phyloP scores from a whole-genome alignment of 495 filamentous ascomycete species.

The Neurospora sublineolata region DNA sequence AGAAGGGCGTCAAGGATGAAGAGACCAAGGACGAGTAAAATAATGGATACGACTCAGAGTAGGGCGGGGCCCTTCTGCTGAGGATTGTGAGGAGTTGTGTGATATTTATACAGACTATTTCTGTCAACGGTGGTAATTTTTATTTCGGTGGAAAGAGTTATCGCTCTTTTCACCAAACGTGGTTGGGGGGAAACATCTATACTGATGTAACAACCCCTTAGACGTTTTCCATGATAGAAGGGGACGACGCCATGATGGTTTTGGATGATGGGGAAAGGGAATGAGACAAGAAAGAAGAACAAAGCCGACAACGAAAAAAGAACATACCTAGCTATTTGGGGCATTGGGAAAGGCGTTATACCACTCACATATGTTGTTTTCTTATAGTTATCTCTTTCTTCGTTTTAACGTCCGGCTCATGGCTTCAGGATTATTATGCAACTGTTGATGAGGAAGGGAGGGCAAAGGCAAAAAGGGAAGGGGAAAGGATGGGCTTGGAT shows the following conservation, averaged over 20 bases:
- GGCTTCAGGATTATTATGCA: neutral
- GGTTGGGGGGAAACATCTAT: neutral
- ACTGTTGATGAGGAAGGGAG: neutral
- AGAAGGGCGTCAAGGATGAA: conserved; percentile 20
- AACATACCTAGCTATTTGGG: neutral
- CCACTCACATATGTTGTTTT: neutral
- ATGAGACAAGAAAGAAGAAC: neutral
- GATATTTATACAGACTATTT: neutral
- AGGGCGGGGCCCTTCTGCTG: neutral
- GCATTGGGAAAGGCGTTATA: neutral
- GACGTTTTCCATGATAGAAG: neutral
- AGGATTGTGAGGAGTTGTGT: neutral
- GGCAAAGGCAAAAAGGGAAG: neutral
- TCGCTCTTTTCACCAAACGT: neutral
- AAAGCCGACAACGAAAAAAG: neutral
- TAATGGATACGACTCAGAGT: neutral
- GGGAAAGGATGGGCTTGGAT: neutral
- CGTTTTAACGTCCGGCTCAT: neutral
- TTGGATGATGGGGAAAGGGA: neutral
- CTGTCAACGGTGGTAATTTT: neutral
- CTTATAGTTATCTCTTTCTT: neutral
- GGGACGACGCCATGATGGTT: neutral
- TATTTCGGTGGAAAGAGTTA: neutral
- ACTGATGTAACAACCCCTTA: neutral
- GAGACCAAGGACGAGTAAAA: conserved; percentile 3